These are phyloP conservation scores for Suhomyces faveliae DNA, from an alignment of 805 yeast genomes.

Conservation along the genomic window DNA sequence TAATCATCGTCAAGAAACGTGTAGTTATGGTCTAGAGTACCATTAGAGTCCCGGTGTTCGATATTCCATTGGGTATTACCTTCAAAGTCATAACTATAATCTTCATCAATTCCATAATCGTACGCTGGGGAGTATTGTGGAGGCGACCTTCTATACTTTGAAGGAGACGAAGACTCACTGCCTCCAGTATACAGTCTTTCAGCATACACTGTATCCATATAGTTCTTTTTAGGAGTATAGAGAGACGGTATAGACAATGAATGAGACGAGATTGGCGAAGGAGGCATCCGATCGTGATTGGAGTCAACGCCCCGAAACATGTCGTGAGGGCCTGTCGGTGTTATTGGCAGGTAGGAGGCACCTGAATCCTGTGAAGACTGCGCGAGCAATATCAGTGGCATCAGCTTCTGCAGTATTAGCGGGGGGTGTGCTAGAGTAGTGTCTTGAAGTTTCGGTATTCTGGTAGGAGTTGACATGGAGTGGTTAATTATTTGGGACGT, in stretches of 20 bases:
- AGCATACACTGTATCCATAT: slow-evolving; percentile 13
- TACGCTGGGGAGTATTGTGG: slow-evolving; percentile 10
- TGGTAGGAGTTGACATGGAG: slow-evolving; percentile 11
- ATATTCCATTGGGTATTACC: slow-evolving; percentile 7
- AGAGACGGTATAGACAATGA: slow-evolving; percentile 7
- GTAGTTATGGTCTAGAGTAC: slow-evolving; percentile 1
- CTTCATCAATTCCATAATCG: slow-evolving; percentile 14
- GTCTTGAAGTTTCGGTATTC: slow-evolving; percentile 11
- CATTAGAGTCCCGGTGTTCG: slow-evolving; percentile 1
- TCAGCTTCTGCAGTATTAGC: neutral
- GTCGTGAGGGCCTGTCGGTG: neutral
- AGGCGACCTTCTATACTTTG: slow-evolving; percentile 25
- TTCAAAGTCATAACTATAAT: slow-evolving; percentile 13
- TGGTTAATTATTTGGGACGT: slow-evolving; percentile 6
- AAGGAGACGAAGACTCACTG: slow-evolving; percentile 32
- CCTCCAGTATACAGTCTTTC: slow-evolving; percentile 10
- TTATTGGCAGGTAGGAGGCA: neutral
- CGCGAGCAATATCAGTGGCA: neutral
- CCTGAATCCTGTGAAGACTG: neutral
- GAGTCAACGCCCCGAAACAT: neutral
- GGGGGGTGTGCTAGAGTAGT: neutral
- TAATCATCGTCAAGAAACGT: slow-evolving; percentile 10
- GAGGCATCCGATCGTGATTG: neutral
- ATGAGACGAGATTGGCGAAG: slow-evolving; percentile 9
- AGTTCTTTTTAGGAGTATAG: slow-evolving; percentile 18